Conservation (phyloP, 2,329 filamentous ascomycete species). For the Daldinia sp. region DNA sequence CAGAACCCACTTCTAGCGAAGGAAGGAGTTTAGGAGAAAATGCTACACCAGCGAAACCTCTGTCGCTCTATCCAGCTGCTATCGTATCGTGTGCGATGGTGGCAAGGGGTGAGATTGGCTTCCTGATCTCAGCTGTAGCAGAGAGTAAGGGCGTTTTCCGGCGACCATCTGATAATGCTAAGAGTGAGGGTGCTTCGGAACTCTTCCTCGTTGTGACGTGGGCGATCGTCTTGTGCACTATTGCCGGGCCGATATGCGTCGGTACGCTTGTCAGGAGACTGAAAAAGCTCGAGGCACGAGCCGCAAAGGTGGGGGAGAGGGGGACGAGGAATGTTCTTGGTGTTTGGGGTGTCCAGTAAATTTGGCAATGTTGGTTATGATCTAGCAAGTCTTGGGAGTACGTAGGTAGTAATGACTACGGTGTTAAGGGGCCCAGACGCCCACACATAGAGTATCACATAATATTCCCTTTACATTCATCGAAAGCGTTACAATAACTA, state of each 20-base stretch:
- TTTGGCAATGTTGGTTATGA: neutral
- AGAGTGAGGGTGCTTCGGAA: slow-evolving; percentile 49
- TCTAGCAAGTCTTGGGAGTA: neutral
- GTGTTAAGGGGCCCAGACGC: neutral
- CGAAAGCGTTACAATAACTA: neutral
- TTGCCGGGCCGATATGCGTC: slow-evolving; percentile 63
- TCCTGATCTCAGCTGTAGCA: slow-evolving; percentile 78
- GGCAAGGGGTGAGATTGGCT: slow-evolving; percentile 83
- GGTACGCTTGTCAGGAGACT: slow-evolving; percentile 61
- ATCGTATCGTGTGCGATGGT: slow-evolving; percentile 78
- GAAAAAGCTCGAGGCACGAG: slow-evolving; percentile 51
- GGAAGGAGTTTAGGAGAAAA: neutral
- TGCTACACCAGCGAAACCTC: slow-evolving; percentile 58
- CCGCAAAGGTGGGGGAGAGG: slow-evolving; percentile 18
- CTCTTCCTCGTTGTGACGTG: slow-evolving; percentile 67
- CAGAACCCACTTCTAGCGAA: neutral
- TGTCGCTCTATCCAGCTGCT: slow-evolving; percentile 74
- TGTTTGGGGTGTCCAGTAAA: slow-evolving; percentile 48
- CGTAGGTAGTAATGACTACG: neutral
- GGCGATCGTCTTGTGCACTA: slow-evolving; percentile 68
- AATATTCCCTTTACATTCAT: neutral
- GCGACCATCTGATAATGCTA: slow-evolving; percentile 24
- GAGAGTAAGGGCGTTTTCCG: slow-evolving; percentile 63
- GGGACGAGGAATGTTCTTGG: slow-evolving; percentile 45
- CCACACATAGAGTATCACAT: neutral